Percentiles rank a stretch among this genome's conserved stretches.
Conservation (phyloP, 495 filamentous ascomycete species). For the Penicillium pancosmium region DNA sequence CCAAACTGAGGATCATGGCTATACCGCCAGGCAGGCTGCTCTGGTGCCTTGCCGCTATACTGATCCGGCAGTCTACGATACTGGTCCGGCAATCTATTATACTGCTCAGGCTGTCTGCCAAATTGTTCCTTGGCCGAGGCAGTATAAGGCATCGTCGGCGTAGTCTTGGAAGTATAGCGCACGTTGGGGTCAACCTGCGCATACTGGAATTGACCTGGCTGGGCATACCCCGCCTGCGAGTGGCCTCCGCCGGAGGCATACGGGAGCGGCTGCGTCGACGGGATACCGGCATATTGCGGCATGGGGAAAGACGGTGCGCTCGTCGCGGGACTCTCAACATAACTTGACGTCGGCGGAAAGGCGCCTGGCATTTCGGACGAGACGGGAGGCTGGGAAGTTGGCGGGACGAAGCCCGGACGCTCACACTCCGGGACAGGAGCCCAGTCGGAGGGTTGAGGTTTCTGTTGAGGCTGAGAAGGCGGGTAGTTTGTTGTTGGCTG, state of each 20-base stretch:
- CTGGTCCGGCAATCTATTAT: conserved; percentile 9
- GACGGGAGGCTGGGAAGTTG: conserved; percentile 32
- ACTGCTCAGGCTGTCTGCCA: conserved; percentile 22
- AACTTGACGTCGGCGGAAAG: conserved; percentile 34
- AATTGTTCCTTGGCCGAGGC: conserved; percentile 29
- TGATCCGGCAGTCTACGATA: not conserved
- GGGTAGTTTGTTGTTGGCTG: conserved; percentile 36
- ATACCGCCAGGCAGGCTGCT: conserved; percentile 9
- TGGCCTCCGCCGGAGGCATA: conserved; percentile 15
- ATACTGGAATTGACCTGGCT: conserved; percentile 42
- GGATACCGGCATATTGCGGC: conserved; percentile 32
- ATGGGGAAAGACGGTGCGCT: conserved; percentile 23
- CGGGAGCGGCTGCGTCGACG: conserved; percentile 14
- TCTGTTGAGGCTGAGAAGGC: conserved; percentile 26
- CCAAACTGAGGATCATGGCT: conserved; percentile 22
- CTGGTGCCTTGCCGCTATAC: not conserved
- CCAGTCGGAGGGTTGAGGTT: conserved; percentile 34
- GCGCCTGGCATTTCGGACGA: conserved; percentile 42
- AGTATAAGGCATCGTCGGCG: conserved; percentile 28
- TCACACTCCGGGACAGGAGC: conserved; percentile 45
- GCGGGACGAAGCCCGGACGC: conserved; percentile 45
- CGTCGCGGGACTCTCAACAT: conserved; percentile 26
- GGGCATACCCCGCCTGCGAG: conserved; percentile 32
- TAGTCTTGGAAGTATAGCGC: conserved; percentile 46
- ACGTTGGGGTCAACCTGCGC: conserved; percentile 47